Evolutionary conservation across 1,139 yeast species (phyloP).

Genomic region (Lodderomyces parapsilosis): DNA sequence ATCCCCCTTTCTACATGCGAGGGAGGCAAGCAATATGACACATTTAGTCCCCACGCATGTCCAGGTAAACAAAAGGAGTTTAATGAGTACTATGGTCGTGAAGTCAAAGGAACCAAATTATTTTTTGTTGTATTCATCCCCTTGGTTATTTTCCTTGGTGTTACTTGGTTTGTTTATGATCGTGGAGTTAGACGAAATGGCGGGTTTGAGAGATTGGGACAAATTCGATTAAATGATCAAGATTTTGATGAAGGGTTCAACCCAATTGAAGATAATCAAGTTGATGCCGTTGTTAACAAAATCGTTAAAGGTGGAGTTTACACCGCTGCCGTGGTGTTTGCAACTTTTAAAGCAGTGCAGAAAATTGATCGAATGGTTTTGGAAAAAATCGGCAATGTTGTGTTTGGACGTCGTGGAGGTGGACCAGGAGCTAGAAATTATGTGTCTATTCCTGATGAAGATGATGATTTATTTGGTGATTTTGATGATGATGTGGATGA

Average conservation of each 20-base stretch:
- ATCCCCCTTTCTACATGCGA: conserved; percentile 46
- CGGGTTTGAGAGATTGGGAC: conserved; percentile 80
- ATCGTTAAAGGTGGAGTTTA: conserved; percentile 64
- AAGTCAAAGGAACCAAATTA: conserved; percentile 54
- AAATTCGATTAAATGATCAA: conserved; percentile 76
- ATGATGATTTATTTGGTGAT: conserved; percentile 50
- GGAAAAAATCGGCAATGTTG: conserved; percentile 32
- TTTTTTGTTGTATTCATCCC: conserved; percentile 59
- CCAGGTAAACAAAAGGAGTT: conserved; percentile 83
- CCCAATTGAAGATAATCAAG: conserved; percentile 64
- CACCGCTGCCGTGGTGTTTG: conserved; percentile 44
- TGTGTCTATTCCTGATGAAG: conserved; percentile 44
- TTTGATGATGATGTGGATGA: conserved; percentile 50
- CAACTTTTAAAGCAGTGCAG: conserved; percentile 37
- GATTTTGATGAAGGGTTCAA: conserved; percentile 64
- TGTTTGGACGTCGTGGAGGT: conserved; percentile 42
- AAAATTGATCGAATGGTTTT: conserved; percentile 36
- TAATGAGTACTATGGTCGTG: conserved; percentile 54
- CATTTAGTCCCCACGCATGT: conserved; percentile 68
- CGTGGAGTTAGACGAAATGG: conserved; percentile 79
- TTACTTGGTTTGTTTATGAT: conserved; percentile 75
- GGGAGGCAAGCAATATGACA: conserved; percentile 56
- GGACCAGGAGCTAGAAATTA: conserved; percentile 43
- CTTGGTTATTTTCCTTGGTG: conserved; percentile 50
- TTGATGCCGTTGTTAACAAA: conserved; percentile 61